These are phyloP conservation scores for Arabidopsis arenosa DNA, from an alignment of 345 rosid species.

Conservation along the genomic window DNA sequence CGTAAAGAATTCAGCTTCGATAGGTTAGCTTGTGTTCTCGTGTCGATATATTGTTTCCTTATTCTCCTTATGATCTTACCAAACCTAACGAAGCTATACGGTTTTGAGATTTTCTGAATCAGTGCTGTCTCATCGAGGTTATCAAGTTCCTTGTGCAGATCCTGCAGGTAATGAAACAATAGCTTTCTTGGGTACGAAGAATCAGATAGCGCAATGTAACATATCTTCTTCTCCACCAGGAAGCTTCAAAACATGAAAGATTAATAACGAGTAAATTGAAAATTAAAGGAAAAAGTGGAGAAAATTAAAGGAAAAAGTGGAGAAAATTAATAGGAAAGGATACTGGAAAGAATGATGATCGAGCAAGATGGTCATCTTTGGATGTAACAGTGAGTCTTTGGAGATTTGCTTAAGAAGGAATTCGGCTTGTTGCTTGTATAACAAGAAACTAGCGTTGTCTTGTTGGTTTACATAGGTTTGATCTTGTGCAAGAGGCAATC, in stretches of 20 bases:
- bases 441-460: conserved; percentile 41
- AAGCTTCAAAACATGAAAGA: conserved; percentile 42
- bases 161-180: conserved; percentile 62
- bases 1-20: conserved; percentile 54
- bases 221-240: conserved; percentile 54
- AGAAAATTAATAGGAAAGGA: conserved; percentile 21
- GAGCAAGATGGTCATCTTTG: conserved; percentile 53
- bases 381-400: conserved; percentile 46
- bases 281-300: not conserved
- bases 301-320: not conserved
- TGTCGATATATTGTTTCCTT: conserved; percentile 60
- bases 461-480: conserved; percentile 35
- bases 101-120: conserved; percentile 50
- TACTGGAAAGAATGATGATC: conserved; percentile 68
- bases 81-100: conserved; percentile 59
- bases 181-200: conserved; percentile 73
- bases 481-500: conserved; percentile 58
- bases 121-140: conserved; percentile 42
- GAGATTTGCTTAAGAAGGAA: conserved; percentile 58
- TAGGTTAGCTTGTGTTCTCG: conserved; percentile 65
- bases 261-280: conserved; percentile 13
- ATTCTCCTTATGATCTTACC: conserved; percentile 57
- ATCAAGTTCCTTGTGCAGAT: conserved; percentile 58
- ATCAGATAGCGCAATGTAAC: conserved; percentile 61
- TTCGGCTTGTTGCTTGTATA: conserved; percentile 60